A percentile compares a stretch with the other conserved stretches of the same genome.
Evolutionary conservation across 805 yeast species (phyloP).

Genomic region (Candida krabiensis): DNA sequence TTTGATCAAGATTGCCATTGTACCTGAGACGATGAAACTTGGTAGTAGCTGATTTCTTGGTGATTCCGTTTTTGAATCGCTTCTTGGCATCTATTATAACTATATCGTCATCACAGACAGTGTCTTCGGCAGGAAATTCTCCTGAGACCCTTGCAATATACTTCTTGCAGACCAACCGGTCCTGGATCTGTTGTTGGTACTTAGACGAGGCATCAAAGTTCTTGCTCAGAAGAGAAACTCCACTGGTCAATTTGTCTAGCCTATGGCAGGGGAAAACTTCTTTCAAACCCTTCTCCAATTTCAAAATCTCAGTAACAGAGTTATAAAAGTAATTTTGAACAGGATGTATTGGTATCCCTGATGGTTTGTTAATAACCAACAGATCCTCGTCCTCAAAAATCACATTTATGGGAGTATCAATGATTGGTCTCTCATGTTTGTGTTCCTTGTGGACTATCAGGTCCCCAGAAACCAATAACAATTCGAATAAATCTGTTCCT

Average conservation of each 20-base stretch:
- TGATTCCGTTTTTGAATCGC: conserved; percentile 24
- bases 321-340: conserved; percentile 46
- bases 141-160: conserved; percentile 47
- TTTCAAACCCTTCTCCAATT: conserved; percentile 26
- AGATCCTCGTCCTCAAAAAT: conserved; percentile 27
- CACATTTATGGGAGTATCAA: conserved; percentile 13
- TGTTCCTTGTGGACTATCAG: conserved; percentile 27
- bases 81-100: conserved; percentile 32
- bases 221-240: conserved; percentile 47
- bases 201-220: conserved; percentile 33
- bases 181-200: conserved; percentile 35
- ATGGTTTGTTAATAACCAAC: conserved; percentile 50
- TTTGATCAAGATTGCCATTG: conserved; percentile 30
- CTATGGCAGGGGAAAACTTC: conserved; percentile 45
- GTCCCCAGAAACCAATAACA: conserved; percentile 28
- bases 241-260: conserved; percentile 55
- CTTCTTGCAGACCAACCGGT: conserved; percentile 35
- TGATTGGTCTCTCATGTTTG: conserved; percentile 31
- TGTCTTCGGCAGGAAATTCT: conserved; percentile 37
- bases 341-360: conserved; percentile 58
- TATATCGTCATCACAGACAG: conserved; percentile 39
- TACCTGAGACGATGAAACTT: conserved; percentile 31
- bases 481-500: conserved; percentile 27
- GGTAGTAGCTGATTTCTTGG: conserved; percentile 24
- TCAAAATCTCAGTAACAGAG: conserved; percentile 46